phyloP scores from a whole-genome alignment of 805 yeast genomes.

The Yarrowia porcina region DNA sequence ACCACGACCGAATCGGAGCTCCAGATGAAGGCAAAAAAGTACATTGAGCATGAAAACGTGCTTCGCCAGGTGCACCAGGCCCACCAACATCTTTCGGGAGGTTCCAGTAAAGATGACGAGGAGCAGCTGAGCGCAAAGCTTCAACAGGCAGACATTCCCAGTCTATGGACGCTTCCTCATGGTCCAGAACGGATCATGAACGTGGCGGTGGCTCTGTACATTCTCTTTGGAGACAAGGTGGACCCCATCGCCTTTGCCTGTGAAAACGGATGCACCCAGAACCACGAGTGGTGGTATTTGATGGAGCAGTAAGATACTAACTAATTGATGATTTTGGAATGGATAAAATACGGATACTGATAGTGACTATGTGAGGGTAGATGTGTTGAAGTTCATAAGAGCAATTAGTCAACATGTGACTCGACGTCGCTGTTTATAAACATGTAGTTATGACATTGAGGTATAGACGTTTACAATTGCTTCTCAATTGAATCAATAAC shows the following conservation, averaged over 20 bases:
- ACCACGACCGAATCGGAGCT: neutral
- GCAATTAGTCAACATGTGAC: too few relatives aligned
- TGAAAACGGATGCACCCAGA: neutral
- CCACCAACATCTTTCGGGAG: neutral
- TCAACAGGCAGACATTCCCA: constrained; percentile 12
- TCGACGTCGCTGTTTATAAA: too few relatives aligned
- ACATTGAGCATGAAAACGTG: constrained; percentile 5
- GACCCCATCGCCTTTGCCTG: constrained; percentile 7
- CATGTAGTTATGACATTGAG: too few relatives aligned
- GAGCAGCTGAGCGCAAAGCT: neutral
- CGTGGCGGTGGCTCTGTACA: constrained; percentile 1
- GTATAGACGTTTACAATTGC: too few relatives aligned
- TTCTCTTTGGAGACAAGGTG: constrained; percentile 8
- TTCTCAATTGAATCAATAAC: too few relatives aligned
- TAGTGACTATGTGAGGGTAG: too few relatives aligned
- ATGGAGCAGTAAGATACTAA: neutral
- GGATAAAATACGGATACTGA: too few relatives aligned
- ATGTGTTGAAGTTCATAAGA: too few relatives aligned
- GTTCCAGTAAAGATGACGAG: neutral
- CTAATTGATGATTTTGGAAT: neutral
- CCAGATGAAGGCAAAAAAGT: constrained; percentile 6
- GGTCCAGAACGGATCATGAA: constrained; percentile 12
- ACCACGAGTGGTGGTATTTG: constrained; percentile 10
- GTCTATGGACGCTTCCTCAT: constrained; percentile 14
- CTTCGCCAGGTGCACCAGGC: neutral